phyloP scores from a whole-genome alignment of 2,329 filamentous ascomycete species.

The Camillea tinctor region DNA sequence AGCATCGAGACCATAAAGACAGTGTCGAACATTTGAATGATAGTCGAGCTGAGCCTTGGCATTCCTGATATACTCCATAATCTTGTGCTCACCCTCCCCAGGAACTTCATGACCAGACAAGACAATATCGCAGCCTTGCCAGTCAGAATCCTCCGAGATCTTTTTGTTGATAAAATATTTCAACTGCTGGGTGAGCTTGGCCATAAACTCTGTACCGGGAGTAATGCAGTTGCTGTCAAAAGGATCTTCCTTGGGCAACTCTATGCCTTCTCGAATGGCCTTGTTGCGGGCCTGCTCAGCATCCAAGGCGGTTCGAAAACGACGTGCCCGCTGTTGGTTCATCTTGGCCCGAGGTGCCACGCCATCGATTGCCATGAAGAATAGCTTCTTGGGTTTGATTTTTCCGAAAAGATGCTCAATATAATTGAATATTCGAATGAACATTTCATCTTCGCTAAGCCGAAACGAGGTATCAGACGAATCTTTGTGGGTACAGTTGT shows the following conservation, averaged over 20 bases:
- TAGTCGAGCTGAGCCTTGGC: conserved; percentile 94
- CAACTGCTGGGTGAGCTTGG: conserved; percentile 86
- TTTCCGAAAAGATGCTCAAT: conserved; percentile 98
- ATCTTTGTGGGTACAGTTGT: conserved; percentile 98
- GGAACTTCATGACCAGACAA: conserved; percentile 97
- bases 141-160: conserved; percentile 92
- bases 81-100: conserved; percentile 98
- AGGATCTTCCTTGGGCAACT: conserved; percentile 91
- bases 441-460: conserved; percentile 98
- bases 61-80: conserved; percentile 99
- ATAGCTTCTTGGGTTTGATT: conserved; percentile 96
- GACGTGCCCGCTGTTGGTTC: conserved; percentile 96
- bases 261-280: conserved; percentile 82
- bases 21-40: conserved; percentile 90
- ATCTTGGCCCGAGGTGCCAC: conserved; percentile 98
- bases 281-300: conserved; percentile 88
- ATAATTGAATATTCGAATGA: conserved; percentile 99
- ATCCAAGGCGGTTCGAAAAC: conserved; percentile 92
- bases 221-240: conserved; percentile 99
- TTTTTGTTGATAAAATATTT: conserved; percentile 99
- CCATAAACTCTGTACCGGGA: conserved; percentile 96
- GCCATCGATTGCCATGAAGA: conserved; percentile 99
- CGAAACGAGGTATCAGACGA: conserved; percentile 88
- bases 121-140: conserved; percentile 95
- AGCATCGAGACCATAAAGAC: conserved; percentile 93